phyloP scores from a whole-genome alignment of 2,329 filamentous ascomycete species.

The Clonostachys rosea region DNA sequence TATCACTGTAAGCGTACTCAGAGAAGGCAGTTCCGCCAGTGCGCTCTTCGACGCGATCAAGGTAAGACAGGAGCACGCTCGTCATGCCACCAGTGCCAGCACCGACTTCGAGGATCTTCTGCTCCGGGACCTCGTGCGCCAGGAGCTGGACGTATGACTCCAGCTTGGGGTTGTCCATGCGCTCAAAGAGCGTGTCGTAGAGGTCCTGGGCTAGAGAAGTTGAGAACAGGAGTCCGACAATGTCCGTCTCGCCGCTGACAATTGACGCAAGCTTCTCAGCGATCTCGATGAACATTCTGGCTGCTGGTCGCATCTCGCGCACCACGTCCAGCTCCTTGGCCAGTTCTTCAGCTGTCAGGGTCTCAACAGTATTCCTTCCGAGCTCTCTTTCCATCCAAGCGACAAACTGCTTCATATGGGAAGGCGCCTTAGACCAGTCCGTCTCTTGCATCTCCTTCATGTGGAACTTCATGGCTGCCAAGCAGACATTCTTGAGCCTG shows the following conservation, averaged over 20 bases:
- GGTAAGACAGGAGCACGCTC: too few species aligned
- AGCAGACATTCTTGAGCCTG: too few species aligned
- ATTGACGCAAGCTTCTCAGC: not conserved
- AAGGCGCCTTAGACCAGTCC: too few species aligned
- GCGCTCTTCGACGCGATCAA: too few species aligned
- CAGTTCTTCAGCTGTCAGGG: not conserved
- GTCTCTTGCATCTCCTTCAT: too few species aligned
- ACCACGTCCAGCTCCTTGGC: not conserved
- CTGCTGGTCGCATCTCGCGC: not conserved
- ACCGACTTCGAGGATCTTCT: slow-evolving; percentile 1
- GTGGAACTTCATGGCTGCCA: too few species aligned
- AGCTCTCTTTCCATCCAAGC: too few species aligned
- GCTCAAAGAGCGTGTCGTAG: not conserved
- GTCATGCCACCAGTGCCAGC: not conserved
- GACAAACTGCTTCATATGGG: too few species aligned
- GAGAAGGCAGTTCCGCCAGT: not conserved
- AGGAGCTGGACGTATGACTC: not conserved
- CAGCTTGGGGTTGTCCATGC: not conserved
- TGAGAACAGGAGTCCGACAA: not conserved
- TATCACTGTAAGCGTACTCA: slow-evolving; percentile 20
- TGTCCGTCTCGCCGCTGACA: not conserved
- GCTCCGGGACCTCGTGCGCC: slow-evolving; percentile 5
- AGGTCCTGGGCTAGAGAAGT: not conserved
- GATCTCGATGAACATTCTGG: not conserved
- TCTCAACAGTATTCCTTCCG: not conserved